These are phyloP conservation scores for Colletotrichum caudatum DNA, from an alignment of 2,329 filamentous ascomycete genomes.

Conservation along the genomic window DNA sequence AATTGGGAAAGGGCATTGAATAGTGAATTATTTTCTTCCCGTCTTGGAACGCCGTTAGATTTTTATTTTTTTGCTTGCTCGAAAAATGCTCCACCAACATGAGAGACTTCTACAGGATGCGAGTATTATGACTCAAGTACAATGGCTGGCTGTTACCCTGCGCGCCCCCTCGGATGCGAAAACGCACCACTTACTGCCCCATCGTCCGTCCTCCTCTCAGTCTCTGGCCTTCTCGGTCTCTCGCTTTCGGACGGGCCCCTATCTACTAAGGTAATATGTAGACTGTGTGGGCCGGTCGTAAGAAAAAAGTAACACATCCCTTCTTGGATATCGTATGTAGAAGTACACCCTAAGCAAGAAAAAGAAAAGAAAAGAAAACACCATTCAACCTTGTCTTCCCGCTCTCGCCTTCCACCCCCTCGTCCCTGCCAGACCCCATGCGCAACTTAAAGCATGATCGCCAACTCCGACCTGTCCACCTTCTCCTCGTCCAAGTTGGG, in stretches of 20 bases:
- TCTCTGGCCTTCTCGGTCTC: neutral
- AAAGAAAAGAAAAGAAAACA: neutral
- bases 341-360: neutral
- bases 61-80: slow-evolving; percentile 5
- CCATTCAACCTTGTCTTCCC: slow-evolving; percentile 16
- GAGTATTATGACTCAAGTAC: slow-evolving; percentile 42
- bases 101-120: slow-evolving; percentile 18
- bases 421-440: neutral
- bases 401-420: neutral
- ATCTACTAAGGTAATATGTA: neutral
- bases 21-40: slow-evolving; percentile 11
- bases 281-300: neutral
- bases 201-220: neutral
- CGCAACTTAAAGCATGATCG: slow-evolving; percentile 77
- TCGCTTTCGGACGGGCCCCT: neutral
- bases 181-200: slow-evolving; percentile 14
- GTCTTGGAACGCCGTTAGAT: slow-evolving; percentile 1
- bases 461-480: slow-evolving; percentile 82
- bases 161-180: slow-evolving; percentile 12
- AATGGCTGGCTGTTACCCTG: slow-evolving; percentile 25
- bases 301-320: slow-evolving; percentile 16
- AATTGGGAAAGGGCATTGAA: neutral
- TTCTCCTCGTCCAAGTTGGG: slow-evolving; percentile 86
- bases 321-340: slow-evolving; percentile 18
- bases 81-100: slow-evolving; percentile 12